Conservation (phyloP, 2,329 filamentous ascomycete genomes). For the Aspergillaceae sp. region DNA sequence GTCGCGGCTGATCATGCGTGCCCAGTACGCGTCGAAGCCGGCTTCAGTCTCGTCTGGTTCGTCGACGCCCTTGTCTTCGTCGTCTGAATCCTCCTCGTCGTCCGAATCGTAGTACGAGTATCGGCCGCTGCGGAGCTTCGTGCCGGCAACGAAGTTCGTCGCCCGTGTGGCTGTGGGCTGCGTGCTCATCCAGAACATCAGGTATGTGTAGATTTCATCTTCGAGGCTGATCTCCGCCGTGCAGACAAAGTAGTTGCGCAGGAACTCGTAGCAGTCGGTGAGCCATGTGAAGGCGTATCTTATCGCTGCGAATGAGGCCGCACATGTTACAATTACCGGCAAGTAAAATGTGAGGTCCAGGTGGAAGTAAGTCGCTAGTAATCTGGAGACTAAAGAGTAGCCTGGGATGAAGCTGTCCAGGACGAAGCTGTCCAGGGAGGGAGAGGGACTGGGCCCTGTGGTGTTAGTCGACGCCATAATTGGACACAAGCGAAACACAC, state of each 20-base stretch:
- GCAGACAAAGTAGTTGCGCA: slow-evolving; percentile 53
- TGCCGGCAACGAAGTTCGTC: slow-evolving; percentile 57
- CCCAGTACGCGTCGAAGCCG: slow-evolving; percentile 35
- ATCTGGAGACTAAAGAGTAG: slow-evolving; percentile 50
- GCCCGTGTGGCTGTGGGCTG: slow-evolving; percentile 54
- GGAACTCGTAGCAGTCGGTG: slow-evolving; percentile 27
- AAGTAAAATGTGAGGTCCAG: slow-evolving; percentile 58
- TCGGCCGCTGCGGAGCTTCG: slow-evolving; percentile 41
- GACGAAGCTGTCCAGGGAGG: slow-evolving; percentile 16
- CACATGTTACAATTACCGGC: slow-evolving; percentile 43
- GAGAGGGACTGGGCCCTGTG: slow-evolving; percentile 3
- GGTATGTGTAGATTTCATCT: slow-evolving; percentile 64
- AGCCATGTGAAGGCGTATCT: slow-evolving; percentile 45
- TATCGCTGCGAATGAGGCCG: slow-evolving; percentile 44
- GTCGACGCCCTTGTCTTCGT: slow-evolving; percentile 21
- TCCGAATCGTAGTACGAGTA: slow-evolving; percentile 21
- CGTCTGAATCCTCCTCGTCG: slow-evolving; percentile 13
- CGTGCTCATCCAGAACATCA: slow-evolving; percentile 60
- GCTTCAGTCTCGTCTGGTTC: slow-evolving; percentile 12
- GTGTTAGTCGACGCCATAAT: slow-evolving; percentile 6
- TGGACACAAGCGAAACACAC: too few relatives aligned
- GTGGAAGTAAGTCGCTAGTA: slow-evolving; percentile 48
- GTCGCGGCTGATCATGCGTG: slow-evolving; percentile 30
- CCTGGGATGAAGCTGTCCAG: slow-evolving; percentile 60
- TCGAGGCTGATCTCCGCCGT: slow-evolving; percentile 58